Percentiles rank a stretch among this genome's conserved stretches.
Conservation (phyloP, 371 early-diverging fungal genomes). For the Fennellomyces sp. region DNA sequence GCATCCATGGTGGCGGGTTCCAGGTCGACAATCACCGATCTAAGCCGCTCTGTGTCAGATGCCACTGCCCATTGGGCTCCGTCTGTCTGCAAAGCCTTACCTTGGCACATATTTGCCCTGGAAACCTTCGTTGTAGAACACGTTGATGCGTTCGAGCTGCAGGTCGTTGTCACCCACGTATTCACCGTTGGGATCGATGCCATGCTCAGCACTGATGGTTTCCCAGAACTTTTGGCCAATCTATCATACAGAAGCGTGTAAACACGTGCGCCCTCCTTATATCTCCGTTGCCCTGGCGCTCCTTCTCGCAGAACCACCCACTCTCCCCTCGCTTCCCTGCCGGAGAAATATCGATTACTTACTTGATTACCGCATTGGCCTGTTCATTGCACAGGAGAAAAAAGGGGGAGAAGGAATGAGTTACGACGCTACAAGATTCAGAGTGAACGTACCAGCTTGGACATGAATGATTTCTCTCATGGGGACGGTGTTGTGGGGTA, state of each 20-base stretch:
- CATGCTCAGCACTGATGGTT: slow-evolving; percentile 92
- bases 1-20: slow-evolving; percentile 99
- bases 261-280: background rate
- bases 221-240: slow-evolving; percentile 95
- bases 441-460: slow-evolving; percentile 78
- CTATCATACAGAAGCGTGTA: slow-evolving; percentile 17
- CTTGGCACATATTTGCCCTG: slow-evolving; percentile 84
- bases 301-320: no score
- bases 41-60: no score
- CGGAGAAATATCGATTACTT: slow-evolving; percentile 74
- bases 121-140: slow-evolving; percentile 93
- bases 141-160: slow-evolving; percentile 93
- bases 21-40: slow-evolving; percentile 97
- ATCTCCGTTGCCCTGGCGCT: background rate
- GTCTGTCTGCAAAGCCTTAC: slow-evolving; percentile 45
- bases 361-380: slow-evolving; percentile 90
- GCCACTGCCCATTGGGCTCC: slow-evolving; percentile 23
- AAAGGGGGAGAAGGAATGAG: no score
- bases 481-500: no score
- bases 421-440: background rate
- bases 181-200: slow-evolving; percentile 78
- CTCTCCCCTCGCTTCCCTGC: no score
- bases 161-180: slow-evolving; percentile 84
- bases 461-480: slow-evolving; percentile 99
- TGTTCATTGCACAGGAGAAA: slow-evolving; percentile 23